These are phyloP conservation scores for Apocynum venetum DNA, from an alignment of 257 asterid species.

Conservation along the genomic window DNA sequence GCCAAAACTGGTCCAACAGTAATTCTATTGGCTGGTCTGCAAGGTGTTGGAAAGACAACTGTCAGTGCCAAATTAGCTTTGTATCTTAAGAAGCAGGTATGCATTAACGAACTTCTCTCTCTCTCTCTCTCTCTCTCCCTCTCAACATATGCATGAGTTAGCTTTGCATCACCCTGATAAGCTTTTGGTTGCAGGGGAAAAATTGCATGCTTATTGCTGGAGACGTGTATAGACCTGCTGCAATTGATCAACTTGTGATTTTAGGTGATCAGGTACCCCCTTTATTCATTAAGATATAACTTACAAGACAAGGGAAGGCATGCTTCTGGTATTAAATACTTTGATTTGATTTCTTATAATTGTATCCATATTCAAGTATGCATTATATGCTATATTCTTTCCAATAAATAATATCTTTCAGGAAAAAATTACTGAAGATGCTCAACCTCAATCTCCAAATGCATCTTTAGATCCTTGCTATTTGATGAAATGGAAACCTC, in stretches of 20 bases:
- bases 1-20: constrained; percentile 79
- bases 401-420: neutral
- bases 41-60: constrained; percentile 99
- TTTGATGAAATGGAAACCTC: neutral
- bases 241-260: constrained; percentile 91
- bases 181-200: constrained; percentile 63
- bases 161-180: constrained; percentile 22
- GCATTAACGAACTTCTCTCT: constrained; percentile 20
- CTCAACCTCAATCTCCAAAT: neutral
- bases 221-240: constrained; percentile 97
- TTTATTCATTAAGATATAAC: neutral
- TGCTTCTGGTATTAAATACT: neutral
- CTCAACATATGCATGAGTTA: constrained; percentile 8
- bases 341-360: neutral
- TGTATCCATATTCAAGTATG: neutral
- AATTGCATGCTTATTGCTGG: constrained; percentile 98
- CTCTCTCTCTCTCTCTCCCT: constrained; percentile 1
- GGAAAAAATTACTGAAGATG: neutral
- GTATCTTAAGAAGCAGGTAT: constrained; percentile 90
- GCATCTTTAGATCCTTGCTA: neutral
- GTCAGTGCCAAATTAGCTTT: constrained; percentile 93
- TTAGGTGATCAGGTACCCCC: constrained; percentile 54
- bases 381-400: neutral
- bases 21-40: constrained; percentile 90
- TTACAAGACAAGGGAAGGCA: neutral